Conservation (phyloP, 768 basidiomycete genomes). For the Russula sp. region DNA sequence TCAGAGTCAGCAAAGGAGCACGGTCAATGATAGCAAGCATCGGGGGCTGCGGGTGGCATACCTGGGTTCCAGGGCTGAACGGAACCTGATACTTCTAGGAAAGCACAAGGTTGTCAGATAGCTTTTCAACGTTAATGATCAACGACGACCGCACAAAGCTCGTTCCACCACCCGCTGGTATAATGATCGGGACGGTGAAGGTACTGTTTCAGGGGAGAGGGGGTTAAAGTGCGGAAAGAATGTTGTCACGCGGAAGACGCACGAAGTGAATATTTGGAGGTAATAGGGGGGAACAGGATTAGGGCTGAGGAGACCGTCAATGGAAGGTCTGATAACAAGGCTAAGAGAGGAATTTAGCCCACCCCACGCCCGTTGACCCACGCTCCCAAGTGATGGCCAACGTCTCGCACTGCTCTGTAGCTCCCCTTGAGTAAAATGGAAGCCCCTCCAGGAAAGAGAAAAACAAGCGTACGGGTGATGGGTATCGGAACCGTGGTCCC, state of each 20-base stretch:
- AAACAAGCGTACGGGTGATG: conserved; percentile 23
- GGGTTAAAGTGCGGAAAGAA: not conserved
- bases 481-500: conserved; percentile 29
- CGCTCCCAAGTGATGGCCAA: conserved; percentile 29
- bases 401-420: conserved; percentile 30
- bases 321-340: not conserved
- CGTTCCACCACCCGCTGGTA: conserved; percentile 40
- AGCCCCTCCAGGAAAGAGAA: not conserved
- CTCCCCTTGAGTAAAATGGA: not conserved
- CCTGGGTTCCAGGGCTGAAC: conserved; percentile 50
- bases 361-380: conserved; percentile 25
- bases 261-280: conserved; percentile 58
- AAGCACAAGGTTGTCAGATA: not conserved
- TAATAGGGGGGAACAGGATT: conserved; percentile 50
- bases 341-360: not conserved
- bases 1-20: not conserved
- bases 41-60: conserved; percentile 23
- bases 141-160: conserved; percentile 37
- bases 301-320: conserved; percentile 33
- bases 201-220: conserved; percentile 28
- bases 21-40: not conserved
- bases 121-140: not conserved
- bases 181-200: conserved; percentile 44
- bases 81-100: conserved; percentile 51
- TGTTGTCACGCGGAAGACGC: conserved; percentile 23